Evolutionary conservation across 1,284 basidiomycete genomes (phyloP).

Genomic region (Boletus subluridellus): DNA sequence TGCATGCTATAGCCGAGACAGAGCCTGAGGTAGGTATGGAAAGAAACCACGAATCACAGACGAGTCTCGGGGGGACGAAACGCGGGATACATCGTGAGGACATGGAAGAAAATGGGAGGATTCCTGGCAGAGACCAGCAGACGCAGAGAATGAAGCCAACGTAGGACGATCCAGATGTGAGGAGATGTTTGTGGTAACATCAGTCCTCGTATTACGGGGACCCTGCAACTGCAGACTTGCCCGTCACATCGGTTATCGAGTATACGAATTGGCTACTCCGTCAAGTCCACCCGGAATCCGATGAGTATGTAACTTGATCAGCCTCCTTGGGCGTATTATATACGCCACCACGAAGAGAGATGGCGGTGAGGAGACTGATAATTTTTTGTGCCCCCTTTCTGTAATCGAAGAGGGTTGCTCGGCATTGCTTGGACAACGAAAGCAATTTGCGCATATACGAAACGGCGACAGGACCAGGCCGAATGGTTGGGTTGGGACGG

Average conservation of each 20-base stretch:
- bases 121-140: no score
- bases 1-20: background rate
- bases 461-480: slow-evolving; percentile 85
- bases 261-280: no score
- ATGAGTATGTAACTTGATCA: no score
- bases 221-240: no score
- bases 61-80: background rate
- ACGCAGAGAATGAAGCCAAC: background rate
- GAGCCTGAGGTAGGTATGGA: background rate
- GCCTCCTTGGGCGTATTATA: background rate
- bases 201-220: no score
- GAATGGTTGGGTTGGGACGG: slow-evolving; percentile 72
- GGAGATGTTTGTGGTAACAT: no score
- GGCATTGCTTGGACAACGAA: slow-evolving; percentile 77
- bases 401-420: slow-evolving; percentile 49
- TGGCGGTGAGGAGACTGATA: slow-evolving; percentile 76
- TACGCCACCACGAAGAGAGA: slow-evolving; percentile 72
- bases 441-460: slow-evolving; percentile 65
- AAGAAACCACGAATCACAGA: background rate
- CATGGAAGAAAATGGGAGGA: background rate
- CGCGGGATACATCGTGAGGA: background rate
- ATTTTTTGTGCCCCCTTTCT: slow-evolving; percentile 63
- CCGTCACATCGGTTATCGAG: no score
- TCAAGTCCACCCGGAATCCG: no score
- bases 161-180: background rate